Evolutionary conservation across 2,329 filamentous ascomycete species (phyloP), one percentile per base, ranked within the genome.

Genomic region (Fusarium circinatum): DNA sequence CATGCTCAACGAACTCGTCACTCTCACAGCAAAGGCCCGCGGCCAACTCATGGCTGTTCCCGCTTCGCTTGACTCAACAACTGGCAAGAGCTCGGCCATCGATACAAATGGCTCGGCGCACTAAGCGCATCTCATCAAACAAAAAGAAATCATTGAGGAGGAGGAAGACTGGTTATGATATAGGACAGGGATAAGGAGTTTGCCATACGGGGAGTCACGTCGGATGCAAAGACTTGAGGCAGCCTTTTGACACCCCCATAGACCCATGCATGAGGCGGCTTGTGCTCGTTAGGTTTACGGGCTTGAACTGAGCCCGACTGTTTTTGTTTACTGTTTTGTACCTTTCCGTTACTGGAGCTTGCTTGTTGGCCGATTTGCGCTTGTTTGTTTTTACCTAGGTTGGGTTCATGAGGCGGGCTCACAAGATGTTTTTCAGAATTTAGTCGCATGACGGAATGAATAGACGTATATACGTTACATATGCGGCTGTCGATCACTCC

Each of bases 1-100:
- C 58, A 97, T 98, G 94, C 87, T 95, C 71, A 87, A 88, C 74
- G 92, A 92, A 78, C 84, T 92, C 47, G 73, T 89, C 24, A 78
- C 79, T 38, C 82, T 92, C 28, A 89, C 89, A 15, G 85, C 85
- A 54, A 86, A 86, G 79, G 86, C 83, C 28, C 85, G 85, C 51
- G 86, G 87, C 22, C 77, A 78, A 18, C 80, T 81, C 38, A 73
- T 83, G 32, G 73, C 80, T 30, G 68, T 82, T 10, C 77, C 82
- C 24, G 79, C 76, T 49, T 68, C 75, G n/a, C 56, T 70, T 24
- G 56, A 73, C 45, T 57, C 78, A 49, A 76, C 77, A 51, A 76
- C 75, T 15, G 81, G 71, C 60, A 79, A 75, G 66, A 79, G 76
- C 72, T 78, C 81, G 32, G 78, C 77, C 36, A 60, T 82, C n/a